Conservation (phyloP, 2,329 filamentous ascomycete species). For the Clarireedia hainanense region DNA sequence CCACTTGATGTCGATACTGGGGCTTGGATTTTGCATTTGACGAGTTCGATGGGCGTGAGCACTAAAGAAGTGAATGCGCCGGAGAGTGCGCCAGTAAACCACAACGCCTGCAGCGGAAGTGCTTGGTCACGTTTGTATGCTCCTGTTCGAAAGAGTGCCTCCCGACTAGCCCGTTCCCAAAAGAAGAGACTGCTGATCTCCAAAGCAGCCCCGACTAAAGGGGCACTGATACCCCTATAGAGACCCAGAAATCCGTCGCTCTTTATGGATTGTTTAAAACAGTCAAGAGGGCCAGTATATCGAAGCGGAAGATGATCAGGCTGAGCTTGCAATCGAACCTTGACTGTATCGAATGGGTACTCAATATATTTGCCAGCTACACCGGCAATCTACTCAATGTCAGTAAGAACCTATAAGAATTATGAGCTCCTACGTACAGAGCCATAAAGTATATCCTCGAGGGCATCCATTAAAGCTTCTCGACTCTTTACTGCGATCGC, state of each 20-base stretch:
- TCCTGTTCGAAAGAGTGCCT: conserved; percentile 49
- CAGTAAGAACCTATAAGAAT: background rate
- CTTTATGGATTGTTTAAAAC: conserved; percentile 78
- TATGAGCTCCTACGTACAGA: conserved; percentile 50
- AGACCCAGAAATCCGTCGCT: conserved; percentile 67
- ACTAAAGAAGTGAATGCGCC: conserved; percentile 86
- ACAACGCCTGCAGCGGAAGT: conserved; percentile 67
- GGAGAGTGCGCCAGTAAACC: conserved; percentile 75
- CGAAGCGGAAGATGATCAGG: conserved; percentile 72
- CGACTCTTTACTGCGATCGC: conserved; percentile 15
- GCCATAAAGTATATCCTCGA: conserved; percentile 84
- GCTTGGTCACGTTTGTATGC: conserved; percentile 44
- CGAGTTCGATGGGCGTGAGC: conserved; percentile 89
- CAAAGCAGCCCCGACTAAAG: conserved; percentile 80
- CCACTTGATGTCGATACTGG: conserved; percentile 37
- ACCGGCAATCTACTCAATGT: conserved; percentile 56
- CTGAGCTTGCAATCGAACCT: conserved; percentile 95
- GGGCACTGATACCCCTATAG: conserved; percentile 89
- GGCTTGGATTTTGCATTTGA: conserved; percentile 98
- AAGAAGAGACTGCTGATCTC: conserved; percentile 92
- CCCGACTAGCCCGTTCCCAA: conserved; percentile 71
- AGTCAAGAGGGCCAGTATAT: conserved; percentile 84
- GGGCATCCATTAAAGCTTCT: conserved; percentile 42
- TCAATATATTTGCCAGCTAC: conserved; percentile 93
- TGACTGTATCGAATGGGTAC: conserved; percentile 97